A percentile compares a stretch with the other conserved stretches of the same genome.
Evolutionary conservation across 23 red algal species (phyloP).

Genomic region (Gracilaria gracilis): DNA sequence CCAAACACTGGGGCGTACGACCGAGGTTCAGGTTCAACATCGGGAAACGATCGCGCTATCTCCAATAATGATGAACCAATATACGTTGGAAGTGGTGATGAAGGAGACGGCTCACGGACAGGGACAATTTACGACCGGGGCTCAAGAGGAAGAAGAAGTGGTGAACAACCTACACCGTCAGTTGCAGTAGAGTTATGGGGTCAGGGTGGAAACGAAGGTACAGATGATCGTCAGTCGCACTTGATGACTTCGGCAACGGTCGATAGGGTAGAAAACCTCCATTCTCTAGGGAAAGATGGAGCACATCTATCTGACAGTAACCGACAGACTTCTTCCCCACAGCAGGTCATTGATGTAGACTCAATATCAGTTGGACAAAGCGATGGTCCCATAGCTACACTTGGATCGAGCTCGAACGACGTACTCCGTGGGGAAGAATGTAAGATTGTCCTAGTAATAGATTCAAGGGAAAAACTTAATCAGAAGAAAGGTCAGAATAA

Average conservation of each 20-base stretch:
- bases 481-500: not conserved
- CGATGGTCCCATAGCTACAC: not conserved
- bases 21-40: not conserved
- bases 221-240: not conserved
- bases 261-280: not conserved
- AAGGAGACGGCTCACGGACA: not conserved
- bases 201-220: not conserved
- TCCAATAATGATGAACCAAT: not conserved
- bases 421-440: not conserved
- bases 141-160: not conserved
- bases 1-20: not conserved
- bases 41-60: not conserved
- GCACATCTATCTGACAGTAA: not conserved
- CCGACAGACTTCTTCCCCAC: not conserved
- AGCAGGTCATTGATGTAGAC: not conserved
- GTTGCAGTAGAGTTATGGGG: not conserved
- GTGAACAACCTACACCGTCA: not conserved
- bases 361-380: not conserved
- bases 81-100: not conserved
- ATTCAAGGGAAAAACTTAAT: conserved; percentile 38
- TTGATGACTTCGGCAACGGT: not conserved
- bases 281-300: not conserved
- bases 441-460: conserved; percentile 39
- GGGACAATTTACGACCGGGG: not conserved
- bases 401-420: not conserved